Evolutionary conservation across 2,329 filamentous ascomycete genomes (phyloP).

Genomic region (Sclerotinia minor): DNA sequence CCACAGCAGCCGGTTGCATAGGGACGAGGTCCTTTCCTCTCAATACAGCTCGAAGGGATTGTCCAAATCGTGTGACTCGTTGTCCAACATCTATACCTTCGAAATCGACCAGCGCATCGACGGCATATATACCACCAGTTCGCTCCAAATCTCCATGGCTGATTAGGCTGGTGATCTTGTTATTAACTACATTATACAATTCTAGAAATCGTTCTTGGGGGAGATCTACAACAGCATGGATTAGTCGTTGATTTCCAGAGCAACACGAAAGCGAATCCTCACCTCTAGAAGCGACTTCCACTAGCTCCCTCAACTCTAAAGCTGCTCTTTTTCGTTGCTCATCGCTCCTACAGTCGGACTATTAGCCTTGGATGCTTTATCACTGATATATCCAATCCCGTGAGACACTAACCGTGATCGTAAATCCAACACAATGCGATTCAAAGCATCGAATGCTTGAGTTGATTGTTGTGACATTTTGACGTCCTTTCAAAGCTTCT

Average conservation of each 20-base stretch:
- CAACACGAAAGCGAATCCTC: not conserved
- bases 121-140: conserved; percentile 85
- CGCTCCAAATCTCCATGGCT: conserved; percentile 85
- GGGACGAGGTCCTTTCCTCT: conserved; percentile 88
- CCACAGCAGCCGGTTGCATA: conserved; percentile 86
- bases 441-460: conserved; percentile 39
- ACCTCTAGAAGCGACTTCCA: conserved; percentile 42
- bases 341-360: conserved; percentile 36
- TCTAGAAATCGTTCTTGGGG: conserved; percentile 74
- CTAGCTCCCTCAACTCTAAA: conserved; percentile 40
- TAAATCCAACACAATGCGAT: conserved; percentile 40
- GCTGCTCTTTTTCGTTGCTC: conserved; percentile 42
- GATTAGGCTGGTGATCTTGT: conserved; percentile 70
- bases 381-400: conserved; percentile 4
- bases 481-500: conserved; percentile 31
- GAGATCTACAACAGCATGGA: conserved; percentile 58
- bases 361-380: conserved; percentile 8
- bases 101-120: conserved; percentile 93
- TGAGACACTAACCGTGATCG: conserved; percentile 39
- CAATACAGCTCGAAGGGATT: conserved; percentile 83
- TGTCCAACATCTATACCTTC: conserved; percentile 90
- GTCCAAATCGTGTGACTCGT: conserved; percentile 92
- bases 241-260: not conserved
- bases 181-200: conserved; percentile 67
- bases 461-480: conserved; percentile 41